Evolutionary conservation across 768 basidiomycete genomes (phyloP).

Genomic region (Mycena amicta): DNA sequence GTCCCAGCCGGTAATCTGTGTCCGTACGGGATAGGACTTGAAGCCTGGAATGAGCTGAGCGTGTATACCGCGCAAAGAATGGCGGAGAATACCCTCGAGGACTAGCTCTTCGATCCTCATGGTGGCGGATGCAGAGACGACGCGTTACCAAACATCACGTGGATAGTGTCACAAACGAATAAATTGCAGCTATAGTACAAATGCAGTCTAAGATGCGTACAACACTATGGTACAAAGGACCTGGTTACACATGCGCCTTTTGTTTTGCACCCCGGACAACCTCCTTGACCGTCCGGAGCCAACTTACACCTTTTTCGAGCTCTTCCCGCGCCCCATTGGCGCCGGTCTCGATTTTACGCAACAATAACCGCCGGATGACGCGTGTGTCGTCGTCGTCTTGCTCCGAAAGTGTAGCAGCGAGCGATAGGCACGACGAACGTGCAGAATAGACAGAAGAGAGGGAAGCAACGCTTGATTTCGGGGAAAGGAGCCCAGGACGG

Average conservation of each 20-base stretch:
- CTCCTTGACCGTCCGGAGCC: conserved; percentile 68
- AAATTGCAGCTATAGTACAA: not conserved
- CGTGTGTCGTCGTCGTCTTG: conserved; percentile 67
- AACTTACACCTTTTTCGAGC: conserved; percentile 57
- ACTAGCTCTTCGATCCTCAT: conserved; percentile 97
- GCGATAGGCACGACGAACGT: conserved; percentile 46
- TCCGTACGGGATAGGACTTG: conserved; percentile 96
- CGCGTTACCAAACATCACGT: not conserved
- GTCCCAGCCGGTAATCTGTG: conserved; percentile 96
- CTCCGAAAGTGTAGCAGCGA: conserved; percentile 52
- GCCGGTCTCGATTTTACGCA: conserved; percentile 65
- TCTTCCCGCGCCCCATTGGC: conserved; percentile 61
- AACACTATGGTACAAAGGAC: not conserved
- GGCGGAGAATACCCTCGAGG: conserved; percentile 67
- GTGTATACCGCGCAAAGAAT: not conserved
- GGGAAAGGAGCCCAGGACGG: conserved; percentile 30
- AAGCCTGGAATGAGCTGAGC: conserved; percentile 60
- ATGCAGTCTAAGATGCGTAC: not conserved
- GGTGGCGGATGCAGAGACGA: conserved; percentile 19
- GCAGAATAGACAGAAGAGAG: conserved; percentile 45
- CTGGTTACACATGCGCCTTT: conserved; percentile 43
- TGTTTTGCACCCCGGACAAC: conserved; percentile 60
- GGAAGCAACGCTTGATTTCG: conserved; percentile 44
- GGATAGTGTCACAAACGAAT: not conserved
- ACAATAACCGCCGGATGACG: conserved; percentile 60